These are phyloP conservation scores for Lipomyces japonicus DNA, from an alignment of 805 yeast species.

Conservation along the genomic window DNA sequence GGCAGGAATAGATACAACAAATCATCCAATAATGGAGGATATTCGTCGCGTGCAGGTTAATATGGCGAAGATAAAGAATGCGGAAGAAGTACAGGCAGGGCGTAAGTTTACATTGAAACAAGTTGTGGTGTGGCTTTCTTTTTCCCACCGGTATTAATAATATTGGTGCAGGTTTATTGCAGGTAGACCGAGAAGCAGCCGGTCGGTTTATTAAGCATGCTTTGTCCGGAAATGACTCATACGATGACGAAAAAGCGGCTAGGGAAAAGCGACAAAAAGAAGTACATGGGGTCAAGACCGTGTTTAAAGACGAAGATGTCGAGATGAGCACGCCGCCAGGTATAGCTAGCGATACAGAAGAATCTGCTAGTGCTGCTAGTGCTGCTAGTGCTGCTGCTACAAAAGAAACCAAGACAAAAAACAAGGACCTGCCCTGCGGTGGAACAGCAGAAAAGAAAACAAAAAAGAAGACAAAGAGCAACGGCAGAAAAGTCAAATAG, in stretches of 20 bases:
- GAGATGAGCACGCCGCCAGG: too few relatives aligned
- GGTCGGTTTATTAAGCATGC: slow-evolving; percentile 26
- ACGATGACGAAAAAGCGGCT: slow-evolving; percentile 10
- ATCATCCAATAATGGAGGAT: slow-evolving; percentile 22
- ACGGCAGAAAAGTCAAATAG: not conserved
- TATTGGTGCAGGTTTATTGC: slow-evolving; percentile 9
- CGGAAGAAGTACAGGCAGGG: slow-evolving; percentile 23
- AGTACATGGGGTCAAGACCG: not conserved
- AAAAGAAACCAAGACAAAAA: too few relatives aligned
- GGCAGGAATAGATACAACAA: slow-evolving; percentile 1
- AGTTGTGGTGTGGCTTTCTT: not conserved
- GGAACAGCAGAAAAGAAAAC: not conserved
- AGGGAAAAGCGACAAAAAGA: not conserved
- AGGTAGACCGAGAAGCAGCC: slow-evolving; percentile 20
- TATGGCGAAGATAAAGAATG: slow-evolving; percentile 21
- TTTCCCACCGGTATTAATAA: too few relatives aligned
- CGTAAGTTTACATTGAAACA: slow-evolving; percentile 16
- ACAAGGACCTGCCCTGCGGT: too few relatives aligned
- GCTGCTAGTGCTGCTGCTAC: not conserved
- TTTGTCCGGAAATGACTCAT: slow-evolving; percentile 16
- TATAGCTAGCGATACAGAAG: too few relatives aligned
- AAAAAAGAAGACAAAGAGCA: not conserved
- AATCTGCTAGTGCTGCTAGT: not conserved
- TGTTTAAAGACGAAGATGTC: not conserved
- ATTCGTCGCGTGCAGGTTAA: slow-evolving; percentile 20